Base-by-base conservation (phyloP, 2,329 filamentous ascomycete genomes). In the Apiospora marii region DNA sequence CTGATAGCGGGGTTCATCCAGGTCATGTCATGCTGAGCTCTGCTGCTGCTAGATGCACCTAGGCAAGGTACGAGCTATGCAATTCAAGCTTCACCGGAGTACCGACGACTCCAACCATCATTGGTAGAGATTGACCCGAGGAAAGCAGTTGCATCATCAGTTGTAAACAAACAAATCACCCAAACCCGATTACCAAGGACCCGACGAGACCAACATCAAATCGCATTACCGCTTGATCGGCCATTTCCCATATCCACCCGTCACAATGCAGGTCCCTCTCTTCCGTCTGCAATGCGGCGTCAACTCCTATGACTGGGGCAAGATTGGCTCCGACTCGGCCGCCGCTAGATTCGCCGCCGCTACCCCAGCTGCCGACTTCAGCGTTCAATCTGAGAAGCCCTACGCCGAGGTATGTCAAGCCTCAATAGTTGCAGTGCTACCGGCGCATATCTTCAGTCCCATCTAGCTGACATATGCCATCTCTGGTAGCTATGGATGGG, bases 221-320 rank as follows among this genome's bases (percentile, higher is more conserved):
- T 37, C 27, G 37, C 14, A 58, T 19, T 7, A 49, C 48, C 12
- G 22, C 68, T 68, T 43, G 71, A 61, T 58, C 46, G 7, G 13
- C 24, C 53, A 41, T 41, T 2, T 41, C 37, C 37, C 30, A 37
- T 13, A n/a, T n/a, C 30, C 30, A n/a, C 14, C 30, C 19, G 27
- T 51, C 70, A 70, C 27, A 22, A 68, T 95, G 89, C 93, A 93
- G 80, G 90, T 96, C 74, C 95, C 96, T 79, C 86, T 98, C 70
- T 88, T 98, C 81, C 91, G 94, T 77, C 91, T 98, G 76, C 92
- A 93, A 83, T 95, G 93, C 85, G 96, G 96, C 80, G 94, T 97
- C 80, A 98, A 98, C 84, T 98, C 95, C 83, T 99, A 99, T 82
- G 96, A 98, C 86, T 99, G 96, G 96, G 96, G 96, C 76, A 99